These are phyloP conservation scores for Citropsis articulata DNA, from an alignment of 345 rosid genomes.

Conservation along the genomic window DNA sequence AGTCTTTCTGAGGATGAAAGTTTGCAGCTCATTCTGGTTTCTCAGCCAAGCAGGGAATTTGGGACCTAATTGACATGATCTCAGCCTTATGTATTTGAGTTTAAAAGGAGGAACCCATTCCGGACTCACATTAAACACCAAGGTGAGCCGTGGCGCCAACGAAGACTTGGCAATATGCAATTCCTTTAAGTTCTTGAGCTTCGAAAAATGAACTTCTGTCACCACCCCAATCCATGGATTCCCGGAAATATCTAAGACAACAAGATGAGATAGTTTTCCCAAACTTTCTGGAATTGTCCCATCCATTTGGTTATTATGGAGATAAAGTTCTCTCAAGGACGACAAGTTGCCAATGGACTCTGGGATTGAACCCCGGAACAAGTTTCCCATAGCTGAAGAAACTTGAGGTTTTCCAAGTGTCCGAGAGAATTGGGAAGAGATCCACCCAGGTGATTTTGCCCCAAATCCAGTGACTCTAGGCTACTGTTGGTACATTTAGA, in stretches of 20 bases:
- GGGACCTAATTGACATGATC: constrained; percentile 16
- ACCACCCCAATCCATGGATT: constrained; percentile 15
- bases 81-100: constrained; percentile 1
- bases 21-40: constrained; percentile 7
- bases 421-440: constrained; percentile 16
- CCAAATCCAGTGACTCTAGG: constrained; percentile 22
- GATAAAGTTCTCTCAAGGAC: constrained; percentile 6
- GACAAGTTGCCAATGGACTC: constrained; percentile 19
- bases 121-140: constrained; percentile 3
- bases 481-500: constrained; percentile 16
- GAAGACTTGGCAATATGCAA: not conserved
- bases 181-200: constrained; percentile 18
- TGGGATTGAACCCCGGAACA: constrained; percentile 19
- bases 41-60: constrained; percentile 20
- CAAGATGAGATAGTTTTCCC: constrained; percentile 12
- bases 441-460: constrained; percentile 17
- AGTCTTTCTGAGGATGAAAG: not conserved
- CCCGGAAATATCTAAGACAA: constrained; percentile 1
- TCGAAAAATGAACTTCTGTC: constrained; percentile 21
- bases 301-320: constrained; percentile 7
- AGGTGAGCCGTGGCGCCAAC: not conserved
- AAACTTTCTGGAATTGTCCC: constrained; percentile 16
- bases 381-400: not conserved
- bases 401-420: not conserved
- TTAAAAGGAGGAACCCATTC: constrained; percentile 25